Evolutionary conservation across 1,284 basidiomycete genomes (phyloP), one percentile per base, ranked within the genome.

Genomic region (Cutaneotrichosporon dermatis): DNA sequence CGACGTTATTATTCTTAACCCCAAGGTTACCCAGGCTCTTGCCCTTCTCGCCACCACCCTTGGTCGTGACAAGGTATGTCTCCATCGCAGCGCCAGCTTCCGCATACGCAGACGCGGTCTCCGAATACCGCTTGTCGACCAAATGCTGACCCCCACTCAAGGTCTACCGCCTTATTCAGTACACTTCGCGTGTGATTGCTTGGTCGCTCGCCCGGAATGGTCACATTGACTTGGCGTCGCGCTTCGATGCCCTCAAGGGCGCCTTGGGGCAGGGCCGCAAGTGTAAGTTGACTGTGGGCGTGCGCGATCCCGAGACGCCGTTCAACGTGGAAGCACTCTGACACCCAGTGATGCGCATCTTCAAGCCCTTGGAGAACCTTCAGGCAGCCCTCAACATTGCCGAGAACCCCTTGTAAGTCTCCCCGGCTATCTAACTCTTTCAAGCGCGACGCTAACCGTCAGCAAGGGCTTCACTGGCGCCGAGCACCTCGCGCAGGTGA

Each of bases 331-430:
- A 11, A 10, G 11, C 6, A 11, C 13, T n/a, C 44, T 52, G 54
- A 57, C 42, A n/a, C 12, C 10, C 71, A 96, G 93, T 97, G 54
- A 83, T 98, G 83, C 85, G 95, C 16, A 81, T 98, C 55, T 92
- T 93, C 70, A 96, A 97, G 79, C 93, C 93, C 36, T 70, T 96
- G 64, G 95, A 99, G 76, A 92, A 97, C 79, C 82, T 96, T 15
- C 96, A 99, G 78, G 86, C 92, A 3, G 92, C 92, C 25, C 80
- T 97, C 58, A 89, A 88, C 64, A 87, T 89, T n/a, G 81, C 86
- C 13, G 80, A 87, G 39, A 61, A 69, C 4, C 74, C 79, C 12
- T 62, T 79, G 73, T 78, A 60, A 58, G 77, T 69, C 2, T 33
- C 48, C 40, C 51, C 44, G 25, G 9, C 46, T 3, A 34, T 33